Conservation (phyloP, 2,329 filamentous ascomycete species). For the Colletotrichum endophyticum region DNA sequence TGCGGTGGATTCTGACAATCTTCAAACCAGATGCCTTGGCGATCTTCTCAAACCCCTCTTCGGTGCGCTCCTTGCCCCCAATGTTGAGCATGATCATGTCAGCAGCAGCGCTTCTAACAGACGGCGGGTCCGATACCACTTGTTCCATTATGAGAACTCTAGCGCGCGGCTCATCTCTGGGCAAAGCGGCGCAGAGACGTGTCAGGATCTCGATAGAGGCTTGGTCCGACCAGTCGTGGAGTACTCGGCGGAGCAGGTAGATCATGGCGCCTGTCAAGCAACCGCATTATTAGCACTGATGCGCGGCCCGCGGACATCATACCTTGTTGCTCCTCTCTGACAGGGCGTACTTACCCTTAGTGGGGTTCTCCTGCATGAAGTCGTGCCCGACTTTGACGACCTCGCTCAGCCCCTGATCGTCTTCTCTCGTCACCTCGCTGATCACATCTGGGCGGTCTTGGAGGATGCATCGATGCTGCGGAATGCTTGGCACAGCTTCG, state of each 20-base stretch:
- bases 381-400: slow-evolving; percentile 27
- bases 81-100: slow-evolving; percentile 8
- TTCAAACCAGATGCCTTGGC: not conserved
- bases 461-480: slow-evolving; percentile 29
- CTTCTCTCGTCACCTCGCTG: slow-evolving; percentile 22
- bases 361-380: slow-evolving; percentile 25
- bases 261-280: slow-evolving; percentile 32
- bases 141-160: slow-evolving; percentile 2
- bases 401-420: slow-evolving; percentile 17
- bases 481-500: slow-evolving; percentile 25
- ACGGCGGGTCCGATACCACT: not conserved
- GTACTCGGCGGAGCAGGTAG: slow-evolving; percentile 37
- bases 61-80: slow-evolving; percentile 1
- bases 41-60: not conserved
- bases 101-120: not conserved
- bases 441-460: slow-evolving; percentile 33
- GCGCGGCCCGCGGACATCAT: not conserved
- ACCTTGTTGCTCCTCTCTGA: not conserved
- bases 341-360: not conserved
- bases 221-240: slow-evolving; percentile 40
- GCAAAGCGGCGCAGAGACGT: slow-evolving; percentile 29
- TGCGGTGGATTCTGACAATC: not conserved
- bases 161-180: not conserved
- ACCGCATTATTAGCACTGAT: not conserved
- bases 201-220: slow-evolving; percentile 30